Percentiles rank a stretch among this genome's conserved stretches.
These are phyloP conservation scores for Bipolaris zeicola DNA, from an alignment of 2,329 filamentous ascomycete genomes.

Conservation along the genomic window DNA sequence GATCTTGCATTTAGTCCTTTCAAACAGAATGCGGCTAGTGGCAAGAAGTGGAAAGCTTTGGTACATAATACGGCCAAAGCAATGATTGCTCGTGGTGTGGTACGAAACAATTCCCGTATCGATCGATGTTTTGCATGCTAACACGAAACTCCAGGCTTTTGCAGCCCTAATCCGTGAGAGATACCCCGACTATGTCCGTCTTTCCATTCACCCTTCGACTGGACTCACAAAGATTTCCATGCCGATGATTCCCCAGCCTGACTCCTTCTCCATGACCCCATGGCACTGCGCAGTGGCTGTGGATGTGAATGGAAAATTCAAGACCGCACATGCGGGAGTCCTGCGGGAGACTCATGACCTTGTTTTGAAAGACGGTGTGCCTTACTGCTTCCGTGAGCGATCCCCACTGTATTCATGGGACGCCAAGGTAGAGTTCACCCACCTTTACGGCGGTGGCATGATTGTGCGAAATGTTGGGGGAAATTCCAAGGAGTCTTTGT, in stretches of 20 bases:
- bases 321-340: no score
- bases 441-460: no score
- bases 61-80: neutral
- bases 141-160: neutral
- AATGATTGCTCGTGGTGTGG: neutral
- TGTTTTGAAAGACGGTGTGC: no score
- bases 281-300: constrained; percentile 21
- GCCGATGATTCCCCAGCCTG: constrained; percentile 18
- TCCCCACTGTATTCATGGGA: no score
- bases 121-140: neutral
- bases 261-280: constrained; percentile 19
- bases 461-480: no score
- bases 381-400: no score
- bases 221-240: constrained; percentile 31
- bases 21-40: neutral
- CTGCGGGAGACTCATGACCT: no score
- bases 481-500: no score
- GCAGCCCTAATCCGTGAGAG: neutral
- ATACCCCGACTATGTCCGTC: constrained; percentile 20
- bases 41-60: neutral
- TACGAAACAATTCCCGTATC: neutral
- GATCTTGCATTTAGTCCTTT: no score
- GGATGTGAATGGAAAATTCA: no score
- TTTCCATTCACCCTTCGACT: constrained; percentile 37
- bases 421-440: no score